These are phyloP conservation scores for Arachnopeziza araneosa DNA, from an alignment of 2,329 filamentous ascomycete species.

Conservation along the genomic window DNA sequence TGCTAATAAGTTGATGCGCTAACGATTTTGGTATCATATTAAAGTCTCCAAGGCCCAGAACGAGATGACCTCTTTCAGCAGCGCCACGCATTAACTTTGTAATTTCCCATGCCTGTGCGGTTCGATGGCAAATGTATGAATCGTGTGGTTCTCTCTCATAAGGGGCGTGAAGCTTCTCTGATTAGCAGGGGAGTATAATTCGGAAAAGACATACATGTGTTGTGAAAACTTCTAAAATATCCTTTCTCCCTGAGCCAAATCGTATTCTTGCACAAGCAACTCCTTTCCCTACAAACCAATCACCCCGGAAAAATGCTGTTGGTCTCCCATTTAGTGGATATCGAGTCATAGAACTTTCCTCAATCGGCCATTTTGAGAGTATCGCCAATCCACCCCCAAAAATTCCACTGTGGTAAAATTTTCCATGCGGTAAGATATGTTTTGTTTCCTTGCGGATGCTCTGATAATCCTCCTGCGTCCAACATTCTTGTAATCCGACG, in stretches of 20 bases:
- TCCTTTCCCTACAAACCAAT: constrained; percentile 96
- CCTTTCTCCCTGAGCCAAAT: constrained; percentile 56
- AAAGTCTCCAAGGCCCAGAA: constrained; percentile 86
- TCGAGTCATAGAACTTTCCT: constrained; percentile 76
- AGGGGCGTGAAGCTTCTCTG: constrained; percentile 66
- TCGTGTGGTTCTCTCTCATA: constrained; percentile 77
- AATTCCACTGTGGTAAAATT: constrained; percentile 86
- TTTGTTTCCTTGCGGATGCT: constrained; percentile 69
- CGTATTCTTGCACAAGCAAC: constrained; percentile 78
- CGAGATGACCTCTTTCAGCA: constrained; percentile 73
- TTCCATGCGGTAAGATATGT: constrained; percentile 76
- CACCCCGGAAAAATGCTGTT: constrained; percentile 87
- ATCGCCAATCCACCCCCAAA: constrained; percentile 89
- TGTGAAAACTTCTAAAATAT: constrained; percentile 83
- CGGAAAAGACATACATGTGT: constrained; percentile 61
- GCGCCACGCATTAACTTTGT: constrained; percentile 82
- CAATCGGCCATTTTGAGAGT: constrained; percentile 86
- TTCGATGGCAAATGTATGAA: constrained; percentile 84
- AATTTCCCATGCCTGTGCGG: constrained; percentile 92
- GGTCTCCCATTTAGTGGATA: constrained; percentile 93
- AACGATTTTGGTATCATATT: constrained; percentile 91
- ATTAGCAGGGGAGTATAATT: constrained; percentile 32
- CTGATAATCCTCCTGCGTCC: constrained; percentile 78
- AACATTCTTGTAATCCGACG: constrained; percentile 93
- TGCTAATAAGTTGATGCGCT: constrained; percentile 75